Conservation (phyloP, 2,329 filamentous ascomycete species). For the Talaromyces rugulosus region DNA sequence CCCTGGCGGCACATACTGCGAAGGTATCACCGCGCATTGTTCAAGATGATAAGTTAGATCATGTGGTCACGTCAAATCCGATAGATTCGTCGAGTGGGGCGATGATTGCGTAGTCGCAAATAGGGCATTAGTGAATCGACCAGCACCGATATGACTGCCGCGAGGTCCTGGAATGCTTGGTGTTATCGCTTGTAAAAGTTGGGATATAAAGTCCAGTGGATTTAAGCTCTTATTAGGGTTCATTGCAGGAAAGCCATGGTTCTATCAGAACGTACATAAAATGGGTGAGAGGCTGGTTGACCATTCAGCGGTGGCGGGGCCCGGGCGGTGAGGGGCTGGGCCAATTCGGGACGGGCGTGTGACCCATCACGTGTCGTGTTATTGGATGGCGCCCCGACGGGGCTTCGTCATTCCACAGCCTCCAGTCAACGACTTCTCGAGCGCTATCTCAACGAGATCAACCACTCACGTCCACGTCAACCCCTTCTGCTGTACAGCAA, state of each 20-base stretch:
- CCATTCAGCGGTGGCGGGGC: background rate
- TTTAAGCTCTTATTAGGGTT: too few relatives aligned
- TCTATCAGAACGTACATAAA: background rate
- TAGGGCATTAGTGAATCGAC: background rate
- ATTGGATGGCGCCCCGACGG: slow-evolving; percentile 2
- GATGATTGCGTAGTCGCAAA: background rate
- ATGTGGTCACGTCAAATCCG: background rate
- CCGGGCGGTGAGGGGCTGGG: slow-evolving; percentile 5
- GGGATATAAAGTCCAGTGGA: background rate
- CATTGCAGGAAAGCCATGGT: too few relatives aligned
- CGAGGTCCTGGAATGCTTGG: background rate
- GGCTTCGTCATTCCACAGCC: slow-evolving; percentile 11
- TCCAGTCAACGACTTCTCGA: background rate
- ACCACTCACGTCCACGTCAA: background rate
- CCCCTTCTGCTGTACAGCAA: background rate
- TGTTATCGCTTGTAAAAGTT: background rate
- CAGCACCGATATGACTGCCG: background rate
- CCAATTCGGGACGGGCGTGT: slow-evolving; percentile 1
- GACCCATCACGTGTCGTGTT: slow-evolving; percentile 11
- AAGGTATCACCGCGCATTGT: background rate
- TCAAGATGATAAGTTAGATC: background rate
- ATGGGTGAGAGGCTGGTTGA: background rate
- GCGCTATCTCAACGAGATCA: background rate
- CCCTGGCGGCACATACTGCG: background rate
- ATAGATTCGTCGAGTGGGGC: background rate